Conservation (phyloP, 1,284 basidiomycete species). For the Microbotryum saponariae region DNA sequence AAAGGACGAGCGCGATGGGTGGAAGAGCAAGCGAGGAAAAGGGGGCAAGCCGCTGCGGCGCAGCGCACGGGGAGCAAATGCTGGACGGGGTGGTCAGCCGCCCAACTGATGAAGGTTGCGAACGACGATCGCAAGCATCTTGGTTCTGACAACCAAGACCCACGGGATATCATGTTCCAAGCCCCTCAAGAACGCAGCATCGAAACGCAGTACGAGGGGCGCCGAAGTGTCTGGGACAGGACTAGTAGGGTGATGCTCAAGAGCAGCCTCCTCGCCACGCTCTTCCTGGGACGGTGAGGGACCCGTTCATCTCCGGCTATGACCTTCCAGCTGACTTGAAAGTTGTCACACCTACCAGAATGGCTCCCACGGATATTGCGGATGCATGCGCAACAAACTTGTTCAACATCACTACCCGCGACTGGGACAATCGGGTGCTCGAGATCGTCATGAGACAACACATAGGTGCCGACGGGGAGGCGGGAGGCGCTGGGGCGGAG, state of each 20-base stretch:
- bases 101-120: slow-evolving; percentile 56
- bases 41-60: background rate
- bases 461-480: background rate
- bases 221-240: slow-evolving; percentile 64
- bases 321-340: background rate
- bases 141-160: background rate
- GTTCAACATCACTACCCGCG: slow-evolving; percentile 52
- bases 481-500: background rate
- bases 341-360: background rate
- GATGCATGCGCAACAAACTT: slow-evolving; percentile 68
- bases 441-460: slow-evolving; percentile 8
- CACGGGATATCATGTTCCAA: slow-evolving; percentile 3
- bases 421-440: slow-evolving; percentile 66
- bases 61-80: background rate
- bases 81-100: slow-evolving; percentile 45
- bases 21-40: too few relatives aligned
- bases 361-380: slow-evolving; percentile 59
- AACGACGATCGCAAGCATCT: background rate
- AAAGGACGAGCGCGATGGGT: too few relatives aligned
- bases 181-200: slow-evolving; percentile 5
- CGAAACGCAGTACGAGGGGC: slow-evolving; percentile 50
- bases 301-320: too few relatives aligned
- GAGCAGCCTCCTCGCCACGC: slow-evolving; percentile 60
- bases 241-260: slow-evolving; percentile 58
- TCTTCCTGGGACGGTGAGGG: slow-evolving; percentile 58